Base-by-base conservation (phyloP, 2,329 filamentous ascomycete species). In the Nannizziopsis arthrosporioides region DNA sequence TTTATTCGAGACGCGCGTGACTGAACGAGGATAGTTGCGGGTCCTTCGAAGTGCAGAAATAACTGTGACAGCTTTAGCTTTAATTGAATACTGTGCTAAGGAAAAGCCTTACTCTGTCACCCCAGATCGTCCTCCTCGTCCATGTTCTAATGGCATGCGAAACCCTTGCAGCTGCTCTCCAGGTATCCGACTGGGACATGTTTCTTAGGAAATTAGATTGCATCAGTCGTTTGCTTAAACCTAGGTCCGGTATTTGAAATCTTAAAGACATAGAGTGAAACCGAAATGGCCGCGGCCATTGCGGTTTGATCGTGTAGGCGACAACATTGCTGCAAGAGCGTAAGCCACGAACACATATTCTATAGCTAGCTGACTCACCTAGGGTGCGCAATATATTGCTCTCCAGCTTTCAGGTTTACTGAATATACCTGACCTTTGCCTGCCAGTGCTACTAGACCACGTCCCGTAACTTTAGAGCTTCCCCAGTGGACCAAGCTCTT, bases 341-440 rank as follows among this genome's bases (percentile, higher is more conserved):
- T 57, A 39, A 55, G 55, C 36, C 42, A 40, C 15, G 9, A 11
- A 44, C 41, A 30, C 11, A 6, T 12, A 17, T 3, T 1, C 38
- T 3, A 14, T 9, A 15, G 1, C 10, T 27, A 14, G 15, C 3
- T 44, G 18, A 54, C 61, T 49, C 67, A 75, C 73, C 74, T 78
- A 30, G 92, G 90, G 63, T 96, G 89, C 2, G 85, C 86, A 47
- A 94, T 81, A 57, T 95, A 90, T 64, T 92, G 84, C 63, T 98
- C 92, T 14, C 85, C 88, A 19, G 82, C 79, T 51, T 79, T 81
- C 44, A 98, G 69, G 1, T 80, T 81, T 31, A 98, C 73, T 57
- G 92, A 83, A 64, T 95, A 94, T 51, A 94, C 80, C 61, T 95
- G 87, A 0, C 92, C 92, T 15, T 83, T 85, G 5, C 89, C 88